Conservation (phyloP, 1,284 basidiomycete species). For the Inonotus hispidus region DNA sequence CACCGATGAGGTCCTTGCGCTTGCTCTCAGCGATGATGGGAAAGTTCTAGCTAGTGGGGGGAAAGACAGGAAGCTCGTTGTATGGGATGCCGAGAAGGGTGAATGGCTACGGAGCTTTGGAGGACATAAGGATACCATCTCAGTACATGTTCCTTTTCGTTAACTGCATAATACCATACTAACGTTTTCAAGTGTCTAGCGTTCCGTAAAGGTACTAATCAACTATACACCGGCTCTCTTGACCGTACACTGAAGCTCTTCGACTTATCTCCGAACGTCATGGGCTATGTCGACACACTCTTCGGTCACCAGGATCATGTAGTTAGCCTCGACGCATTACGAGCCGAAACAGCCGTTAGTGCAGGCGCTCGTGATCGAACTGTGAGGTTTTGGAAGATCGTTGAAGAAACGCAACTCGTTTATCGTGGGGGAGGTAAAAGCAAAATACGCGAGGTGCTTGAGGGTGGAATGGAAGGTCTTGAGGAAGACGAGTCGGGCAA, state of each 20-base stretch:
- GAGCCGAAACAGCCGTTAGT: constrained; percentile 81
- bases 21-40: constrained; percentile 85
- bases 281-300: constrained; percentile 94
- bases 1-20: constrained; percentile 76
- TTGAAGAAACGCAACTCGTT: constrained; percentile 93
- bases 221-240: constrained; percentile 84
- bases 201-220: constrained; percentile 81
- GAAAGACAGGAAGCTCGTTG: constrained; percentile 71
- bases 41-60: constrained; percentile 85
- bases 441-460: constrained; percentile 72
- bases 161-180: not conserved
- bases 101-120: constrained; percentile 75
- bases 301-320: constrained; percentile 97
- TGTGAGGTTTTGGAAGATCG: constrained; percentile 93
- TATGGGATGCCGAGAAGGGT: constrained; percentile 76
- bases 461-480: constrained; percentile 66
- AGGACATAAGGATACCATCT: constrained; percentile 84
- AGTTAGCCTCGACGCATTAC: constrained; percentile 72
- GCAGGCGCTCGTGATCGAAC: constrained; percentile 91
- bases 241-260: constrained; percentile 93
- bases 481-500: constrained; percentile 37
- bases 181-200: constrained; percentile 49
- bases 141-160: constrained; percentile 46
- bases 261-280: constrained; percentile 69
- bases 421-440: constrained; percentile 90